Base-by-base conservation (phyloP, 768 basidiomycete species). In the Gloeopeniophorella convolvens region DNA sequence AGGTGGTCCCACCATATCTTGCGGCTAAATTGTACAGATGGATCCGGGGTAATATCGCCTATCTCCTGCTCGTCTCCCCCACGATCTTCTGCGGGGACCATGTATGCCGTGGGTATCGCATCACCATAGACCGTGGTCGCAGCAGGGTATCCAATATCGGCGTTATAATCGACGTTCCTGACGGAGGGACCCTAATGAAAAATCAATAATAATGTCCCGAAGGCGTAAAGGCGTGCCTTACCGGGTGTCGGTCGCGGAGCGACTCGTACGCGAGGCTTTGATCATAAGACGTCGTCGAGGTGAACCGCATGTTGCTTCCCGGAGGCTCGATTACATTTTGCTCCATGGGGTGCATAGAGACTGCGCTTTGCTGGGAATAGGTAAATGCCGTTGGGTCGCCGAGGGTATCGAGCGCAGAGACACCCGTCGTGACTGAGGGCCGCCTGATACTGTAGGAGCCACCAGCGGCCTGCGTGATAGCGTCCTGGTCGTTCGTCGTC, bases 1-100 rank as follows among this genome's bases (percentile, higher is more conserved):
- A 89, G 70, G 4, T 76, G 78, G 60, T 88, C 88, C 82, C 83
- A 89, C 87, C 87, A 88, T 20, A 78, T 80, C 68, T 83, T 80
- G 42, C 84, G 82, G 15, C 73, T 70, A 63, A 85, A 86, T 41
- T 75, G 72, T 31, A 85, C 66, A 8, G 83, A 83, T 6, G 86
- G 86, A 54, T 80, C 77, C 39, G 68, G 44, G 30, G 56, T 58
- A 20, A 68, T 53, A 11, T 44, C 43, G n/a, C 31, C 31, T 6
- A 24, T 34, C n/a, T 44, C 45, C 20, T 54, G 56, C 18, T 40
- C 39, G 16, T 51, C 41, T 20, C 49, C 47, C n/a, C 26, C 33
- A 39, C 34, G 48, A 28, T 43, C 47, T 12, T 42, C 50, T 9
- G 15, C 28, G 24, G 46, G 3, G 34, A 20, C 30, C 2, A 39